These are phyloP conservation scores for Leucoagaricus sp. DNA, from an alignment of 1,284 basidiomycete genomes.

Conservation along the genomic window DNA sequence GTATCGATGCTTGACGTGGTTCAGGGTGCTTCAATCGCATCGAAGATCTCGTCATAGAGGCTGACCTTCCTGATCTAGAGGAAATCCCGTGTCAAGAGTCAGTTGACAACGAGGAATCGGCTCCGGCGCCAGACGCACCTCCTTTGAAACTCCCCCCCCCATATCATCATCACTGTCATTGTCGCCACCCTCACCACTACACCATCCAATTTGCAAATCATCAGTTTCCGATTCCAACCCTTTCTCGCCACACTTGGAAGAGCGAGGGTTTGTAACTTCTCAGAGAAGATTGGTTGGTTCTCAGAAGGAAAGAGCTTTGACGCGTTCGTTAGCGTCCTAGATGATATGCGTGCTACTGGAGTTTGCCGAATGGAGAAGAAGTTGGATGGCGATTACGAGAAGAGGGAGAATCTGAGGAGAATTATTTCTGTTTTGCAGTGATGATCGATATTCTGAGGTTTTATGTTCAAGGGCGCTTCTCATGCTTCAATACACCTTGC, in stretches of 20 bases:
- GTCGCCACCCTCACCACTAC: too few species aligned
- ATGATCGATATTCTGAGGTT: constrained; percentile 86
- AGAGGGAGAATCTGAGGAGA: constrained; percentile 40
- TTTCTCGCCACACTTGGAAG: constrained; percentile 92
- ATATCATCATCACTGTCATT: too few species aligned
- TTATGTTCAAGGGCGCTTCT: constrained; percentile 77
- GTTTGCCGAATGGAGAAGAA: constrained; percentile 54
- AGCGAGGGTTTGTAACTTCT: constrained; percentile 80
- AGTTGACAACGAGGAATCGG: background rate
- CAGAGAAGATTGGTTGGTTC: constrained; percentile 78
- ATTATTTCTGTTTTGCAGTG: constrained; percentile 80
- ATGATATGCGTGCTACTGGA: constrained; percentile 50
- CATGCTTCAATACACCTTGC: too few species aligned
- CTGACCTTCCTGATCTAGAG: background rate
- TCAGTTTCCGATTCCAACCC: constrained; percentile 73
- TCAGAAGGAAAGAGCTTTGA: constrained; percentile 87
- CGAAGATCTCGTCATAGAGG: constrained; percentile 61
- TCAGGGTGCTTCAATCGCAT: constrained; percentile 80
- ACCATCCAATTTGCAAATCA: constrained; percentile 52
- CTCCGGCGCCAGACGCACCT: constrained; percentile 41
- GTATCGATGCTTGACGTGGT: constrained; percentile 85
- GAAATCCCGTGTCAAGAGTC: background rate
- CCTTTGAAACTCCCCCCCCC: too few species aligned
- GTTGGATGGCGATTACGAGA: constrained; percentile 20
- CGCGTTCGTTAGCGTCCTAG: constrained; percentile 68